A percentile compares a stretch with the other conserved stretches of the same genome.
Evolutionary conservation across 371 early-diverging fungal genomes (phyloP).

Genomic region (Mortierella sp.): DNA sequence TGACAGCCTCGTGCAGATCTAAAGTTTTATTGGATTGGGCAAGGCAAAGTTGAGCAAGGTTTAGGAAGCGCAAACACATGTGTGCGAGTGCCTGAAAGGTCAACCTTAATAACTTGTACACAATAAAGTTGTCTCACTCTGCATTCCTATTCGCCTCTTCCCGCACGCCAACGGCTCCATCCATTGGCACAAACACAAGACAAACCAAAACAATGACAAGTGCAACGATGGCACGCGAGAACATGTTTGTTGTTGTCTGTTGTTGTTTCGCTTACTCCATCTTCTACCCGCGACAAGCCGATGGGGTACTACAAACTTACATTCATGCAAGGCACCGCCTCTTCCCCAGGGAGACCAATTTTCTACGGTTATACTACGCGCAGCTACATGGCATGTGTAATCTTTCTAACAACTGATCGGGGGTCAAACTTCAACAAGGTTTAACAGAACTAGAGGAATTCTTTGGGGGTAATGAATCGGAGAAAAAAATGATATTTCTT

Average conservation of each 20-base stretch:
- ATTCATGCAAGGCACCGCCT: too few relatives aligned
- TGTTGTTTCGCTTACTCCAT: too few relatives aligned
- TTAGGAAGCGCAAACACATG: neutral
- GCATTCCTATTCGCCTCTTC: neutral
- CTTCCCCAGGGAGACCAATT: too few relatives aligned
- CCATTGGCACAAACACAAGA: too few relatives aligned
- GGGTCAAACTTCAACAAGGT: neutral
- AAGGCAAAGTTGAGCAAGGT: neutral
- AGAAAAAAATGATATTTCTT: neutral
- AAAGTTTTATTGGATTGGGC: too few relatives aligned
- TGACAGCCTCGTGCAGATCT: too few relatives aligned
- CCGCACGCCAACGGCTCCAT: neutral
- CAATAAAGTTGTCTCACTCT: neutral
- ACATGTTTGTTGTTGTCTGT: too few relatives aligned
- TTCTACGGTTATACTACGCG: too few relatives aligned
- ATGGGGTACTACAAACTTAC: too few relatives aligned
- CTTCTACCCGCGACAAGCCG: too few relatives aligned
- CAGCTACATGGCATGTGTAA: neutral
- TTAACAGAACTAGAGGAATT: neutral
- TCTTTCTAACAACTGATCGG: slow-evolving; percentile 1
- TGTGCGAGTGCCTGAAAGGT: neutral
- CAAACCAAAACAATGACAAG: too few relatives aligned
- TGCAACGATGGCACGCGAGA: too few relatives aligned
- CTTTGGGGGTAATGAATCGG: neutral
- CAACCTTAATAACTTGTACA: neutral